These are phyloP conservation scores for Beauveria varroae DNA, from an alignment of 2,329 filamentous ascomycete genomes.

Conservation along the genomic window DNA sequence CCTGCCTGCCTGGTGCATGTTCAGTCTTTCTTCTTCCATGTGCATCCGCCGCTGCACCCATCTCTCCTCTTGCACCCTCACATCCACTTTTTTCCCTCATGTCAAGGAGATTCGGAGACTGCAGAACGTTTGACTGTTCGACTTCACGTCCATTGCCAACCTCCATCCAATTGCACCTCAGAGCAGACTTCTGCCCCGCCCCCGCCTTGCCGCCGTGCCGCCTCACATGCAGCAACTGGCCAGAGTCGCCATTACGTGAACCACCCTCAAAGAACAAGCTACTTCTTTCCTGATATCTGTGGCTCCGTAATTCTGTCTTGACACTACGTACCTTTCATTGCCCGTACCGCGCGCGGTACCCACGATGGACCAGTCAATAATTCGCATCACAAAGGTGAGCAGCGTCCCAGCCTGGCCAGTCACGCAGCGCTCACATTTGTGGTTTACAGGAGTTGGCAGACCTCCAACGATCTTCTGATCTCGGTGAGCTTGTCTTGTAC, in stretches of 20 bases:
- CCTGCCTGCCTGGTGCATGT: not conserved
- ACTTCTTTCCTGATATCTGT: not conserved
- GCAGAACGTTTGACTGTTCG: not conserved
- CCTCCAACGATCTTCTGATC: conserved; percentile 73
- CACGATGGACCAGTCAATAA: conserved; percentile 67
- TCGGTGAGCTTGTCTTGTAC: conserved; percentile 52
- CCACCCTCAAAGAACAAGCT: not conserved
- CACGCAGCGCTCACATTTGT: conserved; percentile 2
- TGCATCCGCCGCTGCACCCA: not conserved
- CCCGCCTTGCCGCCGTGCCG: conserved; percentile 4
- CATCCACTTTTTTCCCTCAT: not conserved
- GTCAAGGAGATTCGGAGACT: not conserved
- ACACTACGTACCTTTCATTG: not conserved
- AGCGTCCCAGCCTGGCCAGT: conserved; percentile 5
- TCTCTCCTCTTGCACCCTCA: not conserved
- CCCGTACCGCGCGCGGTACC: conserved; percentile 11
- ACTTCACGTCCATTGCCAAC: not conserved
- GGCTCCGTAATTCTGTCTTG: not conserved
- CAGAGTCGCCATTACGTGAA: not conserved
- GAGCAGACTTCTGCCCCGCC: conserved; percentile 1
- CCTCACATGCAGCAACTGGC: not conserved
- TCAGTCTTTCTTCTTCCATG: not conserved
- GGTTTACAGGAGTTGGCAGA: conserved; percentile 67
- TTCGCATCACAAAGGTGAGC: conserved; percentile 74
- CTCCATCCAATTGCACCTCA: not conserved